Percentiles rank a stretch among this genome's conserved stretches.
phyloP scores from a whole-genome alignment of 495 filamentous ascomycete species.

The Pyrenopolyporus hunteri region DNA sequence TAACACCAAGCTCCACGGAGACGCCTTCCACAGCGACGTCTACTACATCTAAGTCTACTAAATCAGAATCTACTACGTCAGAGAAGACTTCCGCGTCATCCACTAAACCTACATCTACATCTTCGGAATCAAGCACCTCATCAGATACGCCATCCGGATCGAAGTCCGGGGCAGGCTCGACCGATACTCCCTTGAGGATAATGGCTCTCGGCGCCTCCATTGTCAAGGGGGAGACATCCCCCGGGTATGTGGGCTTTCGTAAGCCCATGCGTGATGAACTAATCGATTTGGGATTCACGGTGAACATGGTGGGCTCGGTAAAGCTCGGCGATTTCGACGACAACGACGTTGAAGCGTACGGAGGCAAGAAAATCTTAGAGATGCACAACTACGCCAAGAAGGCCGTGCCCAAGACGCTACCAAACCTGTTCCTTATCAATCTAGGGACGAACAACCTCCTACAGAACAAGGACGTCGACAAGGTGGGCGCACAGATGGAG shows the following conservation, averaged over 20 bases:
- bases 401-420: conserved; percentile 33
- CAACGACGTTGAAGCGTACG: conserved; percentile 45
- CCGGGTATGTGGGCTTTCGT: conserved; percentile 61
- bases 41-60: not conserved
- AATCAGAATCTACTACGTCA: not conserved
- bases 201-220: conserved; percentile 65
- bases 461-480: conserved; percentile 31
- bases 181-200: conserved; percentile 46
- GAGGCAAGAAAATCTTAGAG: conserved; percentile 42
- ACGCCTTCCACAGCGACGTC: not conserved
- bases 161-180: conserved; percentile 4
- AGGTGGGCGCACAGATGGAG: conserved; percentile 30
- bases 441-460: conserved; percentile 47
- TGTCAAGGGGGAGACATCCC: conserved; percentile 56
- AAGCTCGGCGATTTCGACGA: conserved; percentile 42
- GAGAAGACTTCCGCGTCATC: not conserved
- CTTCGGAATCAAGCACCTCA: not conserved
- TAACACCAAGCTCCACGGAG: not conserved
- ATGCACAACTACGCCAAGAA: conserved; percentile 37
- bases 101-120: not conserved
- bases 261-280: conserved; percentile 47
- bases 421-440: conserved; percentile 46
- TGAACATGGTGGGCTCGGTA: conserved; percentile 44
- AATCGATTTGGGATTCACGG: conserved; percentile 21
- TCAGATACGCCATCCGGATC: conserved; percentile 1